Evolutionary conservation across 331 rosid species (phyloP).

Genomic region (Malus hybrid): DNA sequence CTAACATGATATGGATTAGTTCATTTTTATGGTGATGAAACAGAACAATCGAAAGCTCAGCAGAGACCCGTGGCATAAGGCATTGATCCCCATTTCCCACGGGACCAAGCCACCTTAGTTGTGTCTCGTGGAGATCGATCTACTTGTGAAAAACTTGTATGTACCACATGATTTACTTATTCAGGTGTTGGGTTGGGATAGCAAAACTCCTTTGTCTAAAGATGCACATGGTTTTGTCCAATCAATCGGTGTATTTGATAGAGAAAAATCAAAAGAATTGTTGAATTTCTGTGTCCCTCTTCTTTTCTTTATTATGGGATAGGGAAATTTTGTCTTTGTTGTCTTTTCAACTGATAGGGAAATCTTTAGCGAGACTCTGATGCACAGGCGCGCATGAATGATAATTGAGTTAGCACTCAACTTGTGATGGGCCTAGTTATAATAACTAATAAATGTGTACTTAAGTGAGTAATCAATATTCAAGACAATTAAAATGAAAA

Average conservation of each 20-base stretch:
- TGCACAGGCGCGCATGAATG: too few relatives aligned
- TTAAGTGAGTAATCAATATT: not conserved
- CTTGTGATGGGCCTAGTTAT: too few relatives aligned
- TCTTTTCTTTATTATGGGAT: not conserved
- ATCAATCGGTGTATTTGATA: not conserved
- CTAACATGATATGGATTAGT: not conserved
- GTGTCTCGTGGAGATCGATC: not conserved
- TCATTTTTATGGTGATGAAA: not conserved
- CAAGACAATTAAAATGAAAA: not conserved
- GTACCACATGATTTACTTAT: constrained; percentile 9
- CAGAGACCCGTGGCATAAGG: not conserved
- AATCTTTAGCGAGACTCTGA: not conserved
- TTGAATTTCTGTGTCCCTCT: not conserved
- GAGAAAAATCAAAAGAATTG: not conserved
- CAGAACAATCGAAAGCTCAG: not conserved
- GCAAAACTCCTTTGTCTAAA: not conserved
- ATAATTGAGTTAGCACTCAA: too few relatives aligned
- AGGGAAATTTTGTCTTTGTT: not conserved
- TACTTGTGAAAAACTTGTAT: not conserved
- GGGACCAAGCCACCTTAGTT: not conserved
- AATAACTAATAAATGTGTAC: not conserved
- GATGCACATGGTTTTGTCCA: constrained; percentile 10
- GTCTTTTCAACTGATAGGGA: not conserved
- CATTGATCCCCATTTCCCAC: not conserved
- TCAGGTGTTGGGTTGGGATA: not conserved